phyloP scores from a whole-genome alignment of 208 protist genomes.

The Trichomonas vaginalis region DNA sequence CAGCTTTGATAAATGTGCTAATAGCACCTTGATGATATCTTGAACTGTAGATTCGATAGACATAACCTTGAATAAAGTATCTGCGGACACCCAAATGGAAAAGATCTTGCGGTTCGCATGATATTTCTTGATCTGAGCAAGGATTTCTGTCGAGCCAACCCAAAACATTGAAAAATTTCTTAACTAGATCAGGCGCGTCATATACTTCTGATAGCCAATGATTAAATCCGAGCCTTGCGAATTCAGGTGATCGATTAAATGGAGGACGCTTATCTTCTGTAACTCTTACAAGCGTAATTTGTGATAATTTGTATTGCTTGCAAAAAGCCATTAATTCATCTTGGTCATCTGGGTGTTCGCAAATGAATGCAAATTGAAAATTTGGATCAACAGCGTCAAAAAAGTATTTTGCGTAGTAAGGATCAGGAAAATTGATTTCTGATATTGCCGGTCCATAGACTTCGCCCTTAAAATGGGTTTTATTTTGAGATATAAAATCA shows the following conservation, averaged over 20 bases:
- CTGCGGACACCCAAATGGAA: neutral
- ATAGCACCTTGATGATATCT: neutral
- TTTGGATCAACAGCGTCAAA: neutral
- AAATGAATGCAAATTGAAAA: neutral
- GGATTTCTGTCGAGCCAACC: neutral
- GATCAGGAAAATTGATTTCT: neutral
- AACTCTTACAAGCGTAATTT: neutral
- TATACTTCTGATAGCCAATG: neutral
- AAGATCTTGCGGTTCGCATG: neutral
- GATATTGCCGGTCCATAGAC: neutral
- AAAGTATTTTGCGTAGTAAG: neutral
- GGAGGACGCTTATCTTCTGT: neutral
- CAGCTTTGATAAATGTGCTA: neutral
- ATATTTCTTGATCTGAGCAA: too few relatives aligned
- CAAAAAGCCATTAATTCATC: neutral
- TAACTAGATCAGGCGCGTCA: neutral
- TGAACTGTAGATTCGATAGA: neutral
- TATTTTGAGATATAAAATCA: neutral
- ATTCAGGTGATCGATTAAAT: neutral
- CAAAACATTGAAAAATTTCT: neutral
- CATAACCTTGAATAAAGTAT: neutral
- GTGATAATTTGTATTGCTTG: neutral
- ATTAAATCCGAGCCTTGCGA: neutral
- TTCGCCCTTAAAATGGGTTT: neutral
- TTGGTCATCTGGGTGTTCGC: neutral